Conservation (phyloP, 73 alveolate species). For the Tetrahymena thermophila region DNA sequence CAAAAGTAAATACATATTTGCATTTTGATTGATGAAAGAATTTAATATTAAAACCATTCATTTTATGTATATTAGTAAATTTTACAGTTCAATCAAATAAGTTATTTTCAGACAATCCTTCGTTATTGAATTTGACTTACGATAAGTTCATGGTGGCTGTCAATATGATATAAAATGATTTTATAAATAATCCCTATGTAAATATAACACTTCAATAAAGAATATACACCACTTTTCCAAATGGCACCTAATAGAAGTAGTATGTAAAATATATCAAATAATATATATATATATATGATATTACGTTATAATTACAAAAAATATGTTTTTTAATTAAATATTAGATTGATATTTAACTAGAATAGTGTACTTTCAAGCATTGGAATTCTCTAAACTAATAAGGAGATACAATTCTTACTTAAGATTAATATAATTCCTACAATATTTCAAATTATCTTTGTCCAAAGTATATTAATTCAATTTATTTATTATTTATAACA, state of each 20-base stretch:
- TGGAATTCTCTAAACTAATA: background rate
- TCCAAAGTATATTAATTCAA: conserved; percentile 4
- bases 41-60: background rate
- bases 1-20: background rate
- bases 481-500: background rate
- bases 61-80: background rate
- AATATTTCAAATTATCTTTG: conserved; percentile 18
- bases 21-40: too few relatives aligned
- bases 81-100: background rate
- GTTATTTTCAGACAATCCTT: background rate
- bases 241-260: conserved; percentile 1
- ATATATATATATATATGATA: too few relatives aligned
- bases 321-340: background rate
- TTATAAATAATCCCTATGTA: conserved; percentile 24
- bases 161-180: conserved; percentile 12
- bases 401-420: background rate
- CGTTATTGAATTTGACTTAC: background rate
- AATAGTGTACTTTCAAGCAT: conserved; percentile 24
- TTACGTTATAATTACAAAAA: too few relatives aligned
- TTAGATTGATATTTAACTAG: conserved; percentile 5
- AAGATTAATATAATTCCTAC: background rate
- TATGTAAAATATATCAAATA: background rate
- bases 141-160: conserved; percentile 28
- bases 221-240: background rate
- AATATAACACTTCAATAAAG: conserved; percentile 26